Percentiles rank a stretch among this genome's conserved stretches.
phyloP scores from a whole-genome alignment of 176 grass and related monocot genomes.

The Phoenix roebelenii region DNA sequence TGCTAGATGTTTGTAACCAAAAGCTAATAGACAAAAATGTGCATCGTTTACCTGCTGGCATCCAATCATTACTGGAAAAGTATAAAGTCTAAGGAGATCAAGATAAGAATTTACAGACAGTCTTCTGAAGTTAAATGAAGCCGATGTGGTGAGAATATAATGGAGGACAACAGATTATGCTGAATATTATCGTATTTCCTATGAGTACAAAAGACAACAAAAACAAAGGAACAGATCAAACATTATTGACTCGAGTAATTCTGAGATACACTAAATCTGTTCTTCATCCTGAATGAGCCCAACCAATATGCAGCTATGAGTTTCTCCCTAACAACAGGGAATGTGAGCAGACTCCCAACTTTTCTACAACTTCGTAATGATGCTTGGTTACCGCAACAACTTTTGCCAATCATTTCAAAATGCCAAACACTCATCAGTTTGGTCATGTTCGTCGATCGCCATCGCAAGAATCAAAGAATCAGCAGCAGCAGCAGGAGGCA shows the following conservation, averaged over 20 bases:
- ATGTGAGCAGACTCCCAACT: neutral
- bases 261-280: neutral
- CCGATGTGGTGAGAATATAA: too few relatives aligned
- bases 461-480: too few relatives aligned
- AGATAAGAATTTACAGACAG: too few relatives aligned
- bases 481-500: too few relatives aligned
- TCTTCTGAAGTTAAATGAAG: too few relatives aligned
- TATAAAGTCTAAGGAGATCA: too few relatives aligned
- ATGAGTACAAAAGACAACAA: constrained; percentile 6
- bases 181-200: neutral
- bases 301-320: neutral
- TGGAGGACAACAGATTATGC: neutral
- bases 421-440: constrained; percentile 22
- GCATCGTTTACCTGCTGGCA: too few relatives aligned
- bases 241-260: neutral
- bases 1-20: too few relatives aligned
- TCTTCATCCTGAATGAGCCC: neutral
- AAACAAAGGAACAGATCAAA: neutral
- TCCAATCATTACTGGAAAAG: too few relatives aligned
- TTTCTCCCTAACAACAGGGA: neutral
- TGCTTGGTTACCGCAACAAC: neutral
- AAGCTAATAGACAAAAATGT: too few relatives aligned
- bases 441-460: constrained; percentile 1
- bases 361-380: neutral
- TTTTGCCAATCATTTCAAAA: neutral